Evolutionary conservation across 495 filamentous ascomycete species (phyloP).

Genomic region (Aspergillus heteromorphus): DNA sequence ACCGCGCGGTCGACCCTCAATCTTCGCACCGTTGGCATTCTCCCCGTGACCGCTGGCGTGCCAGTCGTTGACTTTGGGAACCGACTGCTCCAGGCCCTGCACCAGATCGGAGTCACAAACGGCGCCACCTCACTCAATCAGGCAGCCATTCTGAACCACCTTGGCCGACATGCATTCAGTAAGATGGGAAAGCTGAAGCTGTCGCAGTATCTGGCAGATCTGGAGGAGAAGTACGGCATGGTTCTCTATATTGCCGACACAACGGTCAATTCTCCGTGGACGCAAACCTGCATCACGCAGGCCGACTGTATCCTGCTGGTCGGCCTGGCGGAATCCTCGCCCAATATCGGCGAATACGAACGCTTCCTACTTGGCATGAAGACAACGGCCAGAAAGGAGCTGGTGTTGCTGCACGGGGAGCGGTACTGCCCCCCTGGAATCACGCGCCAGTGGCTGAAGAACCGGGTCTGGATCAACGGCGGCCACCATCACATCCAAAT

Average conservation of each 20-base stretch:
- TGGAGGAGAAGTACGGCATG: conserved; percentile 95
- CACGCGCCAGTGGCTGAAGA: conserved; percentile 84
- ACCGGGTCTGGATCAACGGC: conserved; percentile 97
- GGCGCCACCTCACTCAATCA: conserved; percentile 92
- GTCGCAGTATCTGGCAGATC: conserved; percentile 90
- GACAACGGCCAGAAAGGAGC: conserved; percentile 89
- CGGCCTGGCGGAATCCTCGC: conserved; percentile 83
- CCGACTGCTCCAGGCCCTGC: conserved; percentile 78
- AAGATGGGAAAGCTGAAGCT: conserved; percentile 96
- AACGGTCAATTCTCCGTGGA: conserved; percentile 94
- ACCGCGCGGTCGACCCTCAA: conserved; percentile 84
- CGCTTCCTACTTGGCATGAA: conserved; percentile 94
- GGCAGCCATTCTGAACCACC: conserved; percentile 85
- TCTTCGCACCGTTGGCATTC: conserved; percentile 82
- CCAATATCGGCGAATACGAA: conserved; percentile 91
- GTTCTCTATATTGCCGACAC: conserved; percentile 98
- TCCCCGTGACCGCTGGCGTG: conserved; percentile 86
- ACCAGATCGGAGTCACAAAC: conserved; percentile 80
- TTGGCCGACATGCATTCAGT: conserved; percentile 93
- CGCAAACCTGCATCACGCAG: conserved; percentile 93
- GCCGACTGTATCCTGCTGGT: conserved; percentile 94
- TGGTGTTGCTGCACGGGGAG: conserved; percentile 90
- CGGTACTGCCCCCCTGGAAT: conserved; percentile 79
- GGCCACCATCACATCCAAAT: conserved; percentile 98
- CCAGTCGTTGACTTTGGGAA: conserved; percentile 94